phyloP scores from a whole-genome alignment of 257 asterid species.

The Coffea canephora region DNA sequence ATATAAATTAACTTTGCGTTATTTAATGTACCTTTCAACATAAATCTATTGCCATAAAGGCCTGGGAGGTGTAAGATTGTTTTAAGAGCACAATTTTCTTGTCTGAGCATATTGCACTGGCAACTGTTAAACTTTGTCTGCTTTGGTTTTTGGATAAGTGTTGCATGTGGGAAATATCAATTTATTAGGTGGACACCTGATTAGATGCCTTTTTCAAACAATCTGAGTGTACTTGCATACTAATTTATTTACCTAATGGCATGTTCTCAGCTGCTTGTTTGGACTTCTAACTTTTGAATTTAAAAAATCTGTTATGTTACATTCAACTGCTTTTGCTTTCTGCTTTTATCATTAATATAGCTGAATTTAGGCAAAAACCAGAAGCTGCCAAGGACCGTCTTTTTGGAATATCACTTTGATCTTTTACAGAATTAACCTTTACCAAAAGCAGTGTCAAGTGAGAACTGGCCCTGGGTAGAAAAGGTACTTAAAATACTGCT shows the following conservation, averaged over 20 bases:
- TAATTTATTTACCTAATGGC: no score
- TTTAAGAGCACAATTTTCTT: background rate
- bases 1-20: background rate
- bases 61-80: background rate
- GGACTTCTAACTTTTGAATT: no score
- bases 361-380: no score
- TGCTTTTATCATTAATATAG: no score
- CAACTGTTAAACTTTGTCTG: background rate
- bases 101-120: background rate
- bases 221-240: background rate
- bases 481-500: background rate
- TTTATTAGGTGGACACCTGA: background rate
- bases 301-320: no score
- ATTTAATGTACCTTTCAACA: background rate
- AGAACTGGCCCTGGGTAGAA: background rate
- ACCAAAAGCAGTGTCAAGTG: no score
- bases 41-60: background rate
- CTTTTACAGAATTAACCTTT: no score
- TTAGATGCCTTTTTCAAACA: background rate
- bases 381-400: no score
- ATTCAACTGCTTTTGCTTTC: no score
- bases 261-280: no score
- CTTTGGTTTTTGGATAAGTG: background rate
- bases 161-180: background rate
- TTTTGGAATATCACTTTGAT: no score